phyloP scores from a whole-genome alignment of 2,329 filamentous ascomycete genomes.

The Colletotrichum scovillei region DNA sequence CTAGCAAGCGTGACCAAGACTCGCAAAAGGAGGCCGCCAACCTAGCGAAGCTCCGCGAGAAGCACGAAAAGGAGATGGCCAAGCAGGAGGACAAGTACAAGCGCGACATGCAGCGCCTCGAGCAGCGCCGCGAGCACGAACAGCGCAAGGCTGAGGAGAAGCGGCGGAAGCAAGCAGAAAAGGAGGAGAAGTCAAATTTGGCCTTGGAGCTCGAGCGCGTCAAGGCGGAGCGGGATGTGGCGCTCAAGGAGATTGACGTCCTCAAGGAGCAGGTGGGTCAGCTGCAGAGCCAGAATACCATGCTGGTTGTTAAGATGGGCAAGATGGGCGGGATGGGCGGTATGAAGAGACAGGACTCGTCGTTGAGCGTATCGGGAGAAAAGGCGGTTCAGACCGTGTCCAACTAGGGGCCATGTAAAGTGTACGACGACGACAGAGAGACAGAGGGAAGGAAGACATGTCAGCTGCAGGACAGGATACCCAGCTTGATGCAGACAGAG shows the following conservation, averaged over 20 bases:
- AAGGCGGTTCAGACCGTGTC: slow-evolving; percentile 62
- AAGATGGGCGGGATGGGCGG: slow-evolving; percentile 31
- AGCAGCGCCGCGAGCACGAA: slow-evolving; percentile 72
- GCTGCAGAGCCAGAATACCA: slow-evolving; percentile 70
- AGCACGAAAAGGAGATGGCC: slow-evolving; percentile 70
- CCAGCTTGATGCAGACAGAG: not conserved
- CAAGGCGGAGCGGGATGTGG: slow-evolving; percentile 63
- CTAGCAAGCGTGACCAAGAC: slow-evolving; percentile 58
- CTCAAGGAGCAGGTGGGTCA: slow-evolving; percentile 66
- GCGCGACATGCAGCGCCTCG: slow-evolving; percentile 72
- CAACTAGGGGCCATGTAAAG: slow-evolving; percentile 58
- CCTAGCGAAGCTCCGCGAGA: slow-evolving; percentile 69
- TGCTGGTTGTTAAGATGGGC: slow-evolving; percentile 65
- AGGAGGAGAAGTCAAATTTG: slow-evolving; percentile 62
- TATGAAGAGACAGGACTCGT: slow-evolving; percentile 50
- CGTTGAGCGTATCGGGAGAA: slow-evolving; percentile 26
- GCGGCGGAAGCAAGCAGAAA: slow-evolving; percentile 61
- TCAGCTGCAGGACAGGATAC: slow-evolving; percentile 9
- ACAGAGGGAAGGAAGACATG: not conserved
- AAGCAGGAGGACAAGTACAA: slow-evolving; percentile 76
- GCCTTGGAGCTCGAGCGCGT: slow-evolving; percentile 64
- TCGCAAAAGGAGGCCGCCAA: slow-evolving; percentile 61
- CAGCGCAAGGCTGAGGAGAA: slow-evolving; percentile 67
- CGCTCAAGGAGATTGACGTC: slow-evolving; percentile 63
- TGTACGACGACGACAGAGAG: not conserved